Base-by-base conservation (phyloP, 2,329 filamentous ascomycete species). In the Epichloe scottii region DNA sequence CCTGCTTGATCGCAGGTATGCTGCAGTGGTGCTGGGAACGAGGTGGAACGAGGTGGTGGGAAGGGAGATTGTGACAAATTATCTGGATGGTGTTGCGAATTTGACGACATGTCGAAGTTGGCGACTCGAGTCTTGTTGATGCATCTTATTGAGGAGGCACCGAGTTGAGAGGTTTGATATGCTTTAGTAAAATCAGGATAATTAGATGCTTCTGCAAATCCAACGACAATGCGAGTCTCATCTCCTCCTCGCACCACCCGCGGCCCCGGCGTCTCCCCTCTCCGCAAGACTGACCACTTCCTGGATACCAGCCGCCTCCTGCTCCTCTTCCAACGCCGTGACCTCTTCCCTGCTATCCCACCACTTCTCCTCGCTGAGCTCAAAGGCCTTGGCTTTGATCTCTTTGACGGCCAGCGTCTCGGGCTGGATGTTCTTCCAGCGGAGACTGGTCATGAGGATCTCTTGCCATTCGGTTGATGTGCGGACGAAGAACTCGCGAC, bases 281-380 rank as follows among this genome's bases (percentile, higher is more conserved):
- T 95, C 89, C 47, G 84, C 82, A 62, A 97, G 72, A 62, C 84
- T 93, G 50, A 97, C 87, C 42, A 97, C 88, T 71, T 97, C 93
- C 15, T 89, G 87, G 66, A 97, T 96, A 10, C 93, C 90, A 35
- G 89, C 88, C 46, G 87, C 90, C 68, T 96, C 91, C 71, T 97
- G 89, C 71, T 96, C 91, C 68, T 96, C 91, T 69, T 98, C 93
- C 62, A 97, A 68, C 6, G 82, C 85, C 50, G 84, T 85, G 57
- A 98, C 87, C 70, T 97, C 91, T 71, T 98, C 93, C 60, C 93
- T 79, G 64, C 85, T 89, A 73, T 96, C 93, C 93, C 93, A 98
- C 93, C 93, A 98, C 67, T 95, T 95, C 70, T 90, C 87, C 68
- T 98, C 93, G 40, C 90, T 90, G 56, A 89, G 77, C 63, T 89